Evolutionary conservation across 2,329 filamentous ascomycete genomes (phyloP), one percentile per base, ranked within the genome.

Genomic region (Orbilia quercus): DNA sequence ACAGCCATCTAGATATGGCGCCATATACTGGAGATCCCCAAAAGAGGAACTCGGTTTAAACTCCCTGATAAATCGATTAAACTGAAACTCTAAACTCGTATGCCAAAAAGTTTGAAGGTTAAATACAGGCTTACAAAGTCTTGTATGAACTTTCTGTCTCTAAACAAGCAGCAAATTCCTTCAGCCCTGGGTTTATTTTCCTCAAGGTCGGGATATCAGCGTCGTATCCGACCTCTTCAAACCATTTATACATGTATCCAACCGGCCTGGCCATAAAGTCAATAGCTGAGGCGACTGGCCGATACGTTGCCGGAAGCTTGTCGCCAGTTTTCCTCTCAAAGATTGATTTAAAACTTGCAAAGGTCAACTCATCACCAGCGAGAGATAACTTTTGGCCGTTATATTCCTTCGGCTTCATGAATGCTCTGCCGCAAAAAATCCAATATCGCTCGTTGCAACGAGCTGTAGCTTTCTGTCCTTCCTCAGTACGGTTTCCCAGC

Each of bases 301-400:
- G 4, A 9, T 5, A 31, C 4, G 28, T 31, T 4, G 28, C 9
- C 4, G 28, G 28, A 5, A 31, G 9, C 28, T 31, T 31, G 4
- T 31, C 28, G 5, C 28, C 28, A 31, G 28, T 31, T 9, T 9
- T 31, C 9, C 9, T 4, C 28, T 31, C 28, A 31, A 31, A 31
- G 5, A 31, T 9, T 9, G 4, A 5, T 31, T 31, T 31, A 9
- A 31, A 31, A 5, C 9, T 9, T 5, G 4, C 28, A 9, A 5
- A 31, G 4, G 80, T 82, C 63, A 84, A 76, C 72, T 84, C 81
- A 59, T 85, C 83, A 0, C 83, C 82, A 0, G 82, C 83, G 2
- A 85, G 76, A 9, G 80, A 81, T 7, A 84, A 77, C 7, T 81
- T 80, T 23, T 77, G 78, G 23, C 78, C 77, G 25, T 80, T 76